These are phyloP conservation scores for Aspergillus tanneri DNA, from an alignment of 2,329 filamentous ascomycete species.

Conservation along the genomic window DNA sequence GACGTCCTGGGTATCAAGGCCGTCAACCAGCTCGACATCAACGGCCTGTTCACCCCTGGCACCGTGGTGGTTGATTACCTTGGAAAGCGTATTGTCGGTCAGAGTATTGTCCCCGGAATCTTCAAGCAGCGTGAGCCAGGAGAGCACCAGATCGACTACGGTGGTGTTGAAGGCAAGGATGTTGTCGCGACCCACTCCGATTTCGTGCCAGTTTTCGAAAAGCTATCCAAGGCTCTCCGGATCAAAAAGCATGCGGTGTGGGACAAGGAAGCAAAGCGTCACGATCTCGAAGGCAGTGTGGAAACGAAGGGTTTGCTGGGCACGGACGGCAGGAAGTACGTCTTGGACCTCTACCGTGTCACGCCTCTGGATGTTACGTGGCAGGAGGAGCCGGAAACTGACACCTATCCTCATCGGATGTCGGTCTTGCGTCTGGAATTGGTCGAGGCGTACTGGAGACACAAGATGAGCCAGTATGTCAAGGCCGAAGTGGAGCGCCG, in stretches of 20 bases:
- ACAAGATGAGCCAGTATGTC: conserved; percentile 86
- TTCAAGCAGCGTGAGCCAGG: conserved; percentile 98
- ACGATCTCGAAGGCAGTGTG: conserved; percentile 91
- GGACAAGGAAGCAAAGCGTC: conserved; percentile 90
- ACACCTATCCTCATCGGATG: conserved; percentile 90
- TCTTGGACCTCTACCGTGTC: conserved; percentile 93
- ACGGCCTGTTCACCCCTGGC: conserved; percentile 89
- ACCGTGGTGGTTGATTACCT: conserved; percentile 97
- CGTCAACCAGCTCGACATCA: conserved; percentile 95
- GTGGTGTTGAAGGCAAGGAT: conserved; percentile 95
- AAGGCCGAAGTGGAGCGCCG: conserved; percentile 71
- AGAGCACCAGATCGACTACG: conserved; percentile 98
- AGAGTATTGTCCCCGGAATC: conserved; percentile 97
- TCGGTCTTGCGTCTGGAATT: conserved; percentile 88
- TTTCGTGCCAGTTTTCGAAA: conserved; percentile 80
- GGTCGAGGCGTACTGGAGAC: conserved; percentile 78
- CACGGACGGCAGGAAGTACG: conserved; percentile 94
- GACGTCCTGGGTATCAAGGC: conserved; percentile 91
- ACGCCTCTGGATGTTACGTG: conserved; percentile 88
- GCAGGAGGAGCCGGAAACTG: conserved; percentile 70
- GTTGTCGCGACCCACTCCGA: conserved; percentile 86
- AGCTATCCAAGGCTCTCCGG: conserved; percentile 84
- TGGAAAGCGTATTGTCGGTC: conserved; percentile 93
- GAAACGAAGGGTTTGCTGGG: conserved; percentile 98
- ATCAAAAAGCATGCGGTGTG: conserved; percentile 95